Evolutionary conservation across 495 filamentous ascomycete species (phyloP), one percentile per base, ranked within the genome.

Genomic region (Neurospora cerealis): DNA sequence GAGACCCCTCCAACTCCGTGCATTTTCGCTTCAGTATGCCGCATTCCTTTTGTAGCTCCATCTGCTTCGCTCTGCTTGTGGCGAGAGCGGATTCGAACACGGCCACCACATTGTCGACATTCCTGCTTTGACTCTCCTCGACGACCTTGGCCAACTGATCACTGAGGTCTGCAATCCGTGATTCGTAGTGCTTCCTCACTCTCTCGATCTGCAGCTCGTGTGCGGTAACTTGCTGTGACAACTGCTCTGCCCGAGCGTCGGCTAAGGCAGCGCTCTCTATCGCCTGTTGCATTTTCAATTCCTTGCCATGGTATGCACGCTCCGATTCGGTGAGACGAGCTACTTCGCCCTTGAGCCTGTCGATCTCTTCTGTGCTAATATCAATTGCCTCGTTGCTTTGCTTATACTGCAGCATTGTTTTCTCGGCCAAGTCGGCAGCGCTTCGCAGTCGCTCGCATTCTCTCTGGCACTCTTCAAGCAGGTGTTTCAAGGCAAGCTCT

Each of bases 301-400:
- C 87, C 36, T 84, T 85, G 48, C 86, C 86, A 78, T 93, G 89
- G 73, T 86, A 88, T 37, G 83, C 84, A 19, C 86, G 85, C 54
- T 92, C 81, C 71, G 84, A 84, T 2, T 81, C 81, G 17, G 87
- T 84, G n/a, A 91, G 85, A 21, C 84, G 83, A 24, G 88, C 85
- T 5, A 92, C 85, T 69, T 91, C 87, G 2, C 78, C 79, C 66
- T 85, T 85, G 36, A 93, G 77, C 41, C 83, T 83, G 77, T 89
- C 87, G 46, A 93, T 79, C 75, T 91, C 87, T 74, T 88, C 85
- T 19, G 90, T 83, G 70, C 86, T 86, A 69, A 85, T 83, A 73
- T 91, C 86, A 11, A 89, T 79, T 32, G 88, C 84, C 71, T 88
- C 83, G 54, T 92, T 83, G 62, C 86, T 87, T 74, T 92, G 89